Evolutionary conservation across 441 rosid genomes (phyloP), one percentile per base, ranked within the genome.

Genomic region (Capsella rubella): DNA sequence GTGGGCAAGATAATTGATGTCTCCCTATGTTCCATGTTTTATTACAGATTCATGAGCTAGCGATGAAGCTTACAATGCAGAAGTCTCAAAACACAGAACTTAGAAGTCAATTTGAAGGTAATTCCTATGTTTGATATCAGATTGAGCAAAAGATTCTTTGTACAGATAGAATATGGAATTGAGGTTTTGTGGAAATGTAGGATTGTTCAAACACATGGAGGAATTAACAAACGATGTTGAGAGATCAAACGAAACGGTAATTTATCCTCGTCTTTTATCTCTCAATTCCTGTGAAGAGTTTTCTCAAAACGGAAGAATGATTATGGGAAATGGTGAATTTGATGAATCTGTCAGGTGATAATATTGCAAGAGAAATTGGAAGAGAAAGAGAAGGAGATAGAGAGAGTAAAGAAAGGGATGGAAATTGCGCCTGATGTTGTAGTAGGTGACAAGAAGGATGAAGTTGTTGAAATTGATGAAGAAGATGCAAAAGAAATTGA

Each of bases 71-170:
- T 58, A 83, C 97, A 58, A 73, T 86, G 78, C 99, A 90, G 72
- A 95, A 88, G 84, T 87, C 96, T 46, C 95, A 88, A 75, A 95
- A 91, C 77, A 79, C 89, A 5, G 96, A 89, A 78, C 88, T 95
- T 56, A 85, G 97, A 82, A 84, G 79, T 82, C 98, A 95, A 37
- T 92, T 92, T 79, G 96, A 89, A 88, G 98, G 99, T 89, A 69
- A 50, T 84, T 73, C 47, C 18, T 62, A 35, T 42, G 2, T 71
- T 21, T 32, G 50, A 69, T 55, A 37, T 60, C 4, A 18, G 11
- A 3, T 16, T 10, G 15, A 40, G 39, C n/a, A 45, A 15, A 67
- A 67, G 14, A 34, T 27, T 31, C 5, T 45, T 0, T 51, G 35
- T 51, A 4, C 6, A 59, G 13, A 29, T 72, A 53, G 25, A 6